A percentile compares a stretch with the other conserved stretches of the same genome.
Conservation (phyloP, 2,329 filamentous ascomycete species). For the Colletotrichum eleusines region DNA sequence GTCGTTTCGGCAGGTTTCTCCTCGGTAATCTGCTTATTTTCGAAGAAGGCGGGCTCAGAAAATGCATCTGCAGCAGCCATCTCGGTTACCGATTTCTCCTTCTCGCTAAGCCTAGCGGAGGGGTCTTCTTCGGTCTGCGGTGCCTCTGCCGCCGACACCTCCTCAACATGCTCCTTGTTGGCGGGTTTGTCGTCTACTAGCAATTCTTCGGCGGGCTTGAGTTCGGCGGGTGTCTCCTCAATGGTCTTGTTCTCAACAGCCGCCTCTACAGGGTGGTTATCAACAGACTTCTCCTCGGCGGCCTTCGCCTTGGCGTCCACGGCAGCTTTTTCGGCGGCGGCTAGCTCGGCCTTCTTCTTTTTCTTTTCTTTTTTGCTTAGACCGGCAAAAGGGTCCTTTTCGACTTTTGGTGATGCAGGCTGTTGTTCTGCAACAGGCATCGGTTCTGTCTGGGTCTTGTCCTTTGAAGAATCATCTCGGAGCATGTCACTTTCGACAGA, state of each 20-base stretch:
- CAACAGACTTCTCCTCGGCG: not conserved
- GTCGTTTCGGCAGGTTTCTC: not conserved
- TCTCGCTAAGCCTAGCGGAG: conserved; percentile 8
- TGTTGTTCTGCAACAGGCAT: not conserved
- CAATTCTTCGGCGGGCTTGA: not conserved
- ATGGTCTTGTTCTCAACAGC: not conserved
- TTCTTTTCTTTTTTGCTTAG: conserved; percentile 32
- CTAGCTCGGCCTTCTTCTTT: conserved; percentile 25
- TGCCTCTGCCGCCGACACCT: conserved; percentile 26
- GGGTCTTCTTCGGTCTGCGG: conserved; percentile 42
- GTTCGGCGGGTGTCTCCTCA: not conserved
- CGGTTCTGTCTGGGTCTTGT: not conserved
- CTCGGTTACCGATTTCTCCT: not conserved
- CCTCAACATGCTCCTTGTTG: not conserved
- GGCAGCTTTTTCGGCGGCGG: conserved; percentile 12
- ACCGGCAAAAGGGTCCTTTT: conserved; percentile 1
- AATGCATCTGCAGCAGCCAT: not conserved
- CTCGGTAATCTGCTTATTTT: not conserved
- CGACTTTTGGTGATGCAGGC: not conserved
- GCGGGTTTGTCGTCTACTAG: not conserved
- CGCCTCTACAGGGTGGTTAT: not conserved
- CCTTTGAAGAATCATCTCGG: too few species aligned
- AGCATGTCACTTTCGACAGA: not conserved
- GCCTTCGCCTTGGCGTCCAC: not conserved
- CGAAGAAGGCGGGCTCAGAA: not conserved